A percentile compares a stretch with the other conserved stretches of the same genome.
Conservation (phyloP, 2,329 filamentous ascomycete species). For the Lecanicillium sp. region DNA sequence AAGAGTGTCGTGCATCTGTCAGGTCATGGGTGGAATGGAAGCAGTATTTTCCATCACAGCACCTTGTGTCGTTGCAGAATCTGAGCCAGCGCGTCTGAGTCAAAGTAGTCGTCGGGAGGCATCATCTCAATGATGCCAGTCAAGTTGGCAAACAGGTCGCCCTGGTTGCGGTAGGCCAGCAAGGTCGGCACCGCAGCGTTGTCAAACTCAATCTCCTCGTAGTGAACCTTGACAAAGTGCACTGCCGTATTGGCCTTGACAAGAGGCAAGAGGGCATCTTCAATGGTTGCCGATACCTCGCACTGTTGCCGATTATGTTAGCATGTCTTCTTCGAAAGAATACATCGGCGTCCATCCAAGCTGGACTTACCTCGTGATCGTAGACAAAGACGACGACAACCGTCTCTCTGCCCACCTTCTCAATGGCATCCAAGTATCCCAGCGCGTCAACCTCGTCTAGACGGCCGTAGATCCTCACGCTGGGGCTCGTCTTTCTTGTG, state of each 20-base stretch:
- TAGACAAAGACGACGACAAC: slow-evolving; percentile 91
- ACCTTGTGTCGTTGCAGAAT: slow-evolving; percentile 47
- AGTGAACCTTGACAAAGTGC: slow-evolving; percentile 86
- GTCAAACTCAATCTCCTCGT: slow-evolving; percentile 91
- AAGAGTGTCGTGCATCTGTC: not conserved
- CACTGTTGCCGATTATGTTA: slow-evolving; percentile 46
- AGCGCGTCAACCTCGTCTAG: slow-evolving; percentile 80
- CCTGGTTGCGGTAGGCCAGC: slow-evolving; percentile 77
- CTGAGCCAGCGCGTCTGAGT: slow-evolving; percentile 42
- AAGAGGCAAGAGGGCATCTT: slow-evolving; percentile 68
- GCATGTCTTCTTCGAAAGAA: not conserved
- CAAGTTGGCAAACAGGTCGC: slow-evolving; percentile 84
- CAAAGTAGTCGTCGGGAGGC: slow-evolving; percentile 57
- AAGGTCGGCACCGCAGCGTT: slow-evolving; percentile 80
- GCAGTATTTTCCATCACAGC: slow-evolving; percentile 27
- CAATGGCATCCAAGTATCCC: slow-evolving; percentile 93
- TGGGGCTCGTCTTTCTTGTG: slow-evolving; percentile 67
- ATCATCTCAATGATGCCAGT: slow-evolving; percentile 84
- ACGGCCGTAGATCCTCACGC: slow-evolving; percentile 67
- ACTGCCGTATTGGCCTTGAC: slow-evolving; percentile 63
- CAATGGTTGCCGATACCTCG: slow-evolving; percentile 68
- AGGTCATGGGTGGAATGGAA: not conserved
- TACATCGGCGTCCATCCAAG: not conserved
- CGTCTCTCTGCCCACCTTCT: slow-evolving; percentile 75
- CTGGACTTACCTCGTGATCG: slow-evolving; percentile 72